phyloP scores from a whole-genome alignment of 106 monocot species.

The Phalaenopsis equestris region DNA sequence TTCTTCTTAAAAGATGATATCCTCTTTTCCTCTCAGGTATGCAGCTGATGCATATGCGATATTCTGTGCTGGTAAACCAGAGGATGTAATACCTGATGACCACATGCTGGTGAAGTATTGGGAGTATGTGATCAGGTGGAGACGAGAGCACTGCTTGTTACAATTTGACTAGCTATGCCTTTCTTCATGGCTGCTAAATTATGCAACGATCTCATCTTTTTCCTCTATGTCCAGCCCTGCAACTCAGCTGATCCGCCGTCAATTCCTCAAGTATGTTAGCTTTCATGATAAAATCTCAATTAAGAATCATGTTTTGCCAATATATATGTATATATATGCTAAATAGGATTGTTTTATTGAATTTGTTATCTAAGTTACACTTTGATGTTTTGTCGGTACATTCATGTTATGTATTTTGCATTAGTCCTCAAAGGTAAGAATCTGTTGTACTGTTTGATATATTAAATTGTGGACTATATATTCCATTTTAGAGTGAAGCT shows the following conservation, averaged over 20 bases:
- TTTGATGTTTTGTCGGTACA: no score
- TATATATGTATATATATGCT: no score
- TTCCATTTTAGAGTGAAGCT: no score
- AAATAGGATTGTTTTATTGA: no score
- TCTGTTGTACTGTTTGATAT: no score
- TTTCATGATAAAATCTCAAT: not conserved
- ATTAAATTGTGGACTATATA: no score
- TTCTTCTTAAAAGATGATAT: no score
- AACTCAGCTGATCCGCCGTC: not conserved
- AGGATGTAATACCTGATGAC: conserved; percentile 37
- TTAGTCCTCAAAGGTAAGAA: no score
- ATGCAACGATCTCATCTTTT: not conserved
- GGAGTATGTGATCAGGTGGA: conserved; percentile 18
- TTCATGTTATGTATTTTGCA: no score
- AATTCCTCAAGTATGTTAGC: not conserved
- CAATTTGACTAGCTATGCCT: not conserved
- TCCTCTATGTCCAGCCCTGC: not conserved
- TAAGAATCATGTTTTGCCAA: no score
- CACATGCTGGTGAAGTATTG: conserved; percentile 52
- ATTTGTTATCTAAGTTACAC: no score
- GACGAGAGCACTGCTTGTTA: not conserved
- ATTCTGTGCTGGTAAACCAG: conserved; percentile 42
- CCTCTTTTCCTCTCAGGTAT: conserved; percentile 23
- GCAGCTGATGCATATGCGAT: conserved; percentile 73
- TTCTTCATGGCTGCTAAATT: not conserved